Conservation (phyloP, 495 filamentous ascomycete genomes). For the Hypomontagnella submonticulosa region DNA sequence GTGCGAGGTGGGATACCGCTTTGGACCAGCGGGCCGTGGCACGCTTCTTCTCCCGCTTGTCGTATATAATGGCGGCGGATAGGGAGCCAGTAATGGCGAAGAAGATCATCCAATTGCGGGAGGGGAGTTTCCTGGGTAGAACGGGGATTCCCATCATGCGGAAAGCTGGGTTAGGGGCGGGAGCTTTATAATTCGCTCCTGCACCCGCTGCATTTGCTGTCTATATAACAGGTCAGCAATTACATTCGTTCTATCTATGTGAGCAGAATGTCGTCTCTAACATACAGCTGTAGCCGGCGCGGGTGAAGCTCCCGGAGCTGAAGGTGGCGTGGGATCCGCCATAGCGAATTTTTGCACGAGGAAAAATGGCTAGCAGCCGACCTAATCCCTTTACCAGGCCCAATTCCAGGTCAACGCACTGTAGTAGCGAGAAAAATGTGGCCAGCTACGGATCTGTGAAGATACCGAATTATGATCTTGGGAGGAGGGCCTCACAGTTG, state of each 20-base stretch:
- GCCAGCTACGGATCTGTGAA: background rate
- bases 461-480: no score
- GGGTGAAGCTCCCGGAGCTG: constrained; percentile 23
- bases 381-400: background rate
- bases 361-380: background rate
- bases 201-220: constrained; percentile 37
- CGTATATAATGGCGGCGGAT: constrained; percentile 82
- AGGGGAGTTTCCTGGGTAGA: constrained; percentile 85
- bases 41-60: constrained; percentile 86
- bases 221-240: constrained; percentile 19
- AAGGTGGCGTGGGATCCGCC: constrained; percentile 35
- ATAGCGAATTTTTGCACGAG: constrained; percentile 19
- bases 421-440: background rate
- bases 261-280: background rate
- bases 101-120: constrained; percentile 98
- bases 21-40: constrained; percentile 87
- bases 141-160: constrained; percentile 85
- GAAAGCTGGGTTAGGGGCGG: constrained; percentile 72
- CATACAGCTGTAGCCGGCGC: constrained; percentile 22
- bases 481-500: constrained; percentile 5
- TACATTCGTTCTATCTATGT: background rate
- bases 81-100: constrained; percentile 80
- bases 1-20: constrained; percentile 85
- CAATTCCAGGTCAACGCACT: background rate
- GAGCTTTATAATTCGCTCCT: constrained; percentile 55